Conservation (phyloP, 495 filamentous ascomycete genomes). For the Trichoderma orchidacearum region DNA sequence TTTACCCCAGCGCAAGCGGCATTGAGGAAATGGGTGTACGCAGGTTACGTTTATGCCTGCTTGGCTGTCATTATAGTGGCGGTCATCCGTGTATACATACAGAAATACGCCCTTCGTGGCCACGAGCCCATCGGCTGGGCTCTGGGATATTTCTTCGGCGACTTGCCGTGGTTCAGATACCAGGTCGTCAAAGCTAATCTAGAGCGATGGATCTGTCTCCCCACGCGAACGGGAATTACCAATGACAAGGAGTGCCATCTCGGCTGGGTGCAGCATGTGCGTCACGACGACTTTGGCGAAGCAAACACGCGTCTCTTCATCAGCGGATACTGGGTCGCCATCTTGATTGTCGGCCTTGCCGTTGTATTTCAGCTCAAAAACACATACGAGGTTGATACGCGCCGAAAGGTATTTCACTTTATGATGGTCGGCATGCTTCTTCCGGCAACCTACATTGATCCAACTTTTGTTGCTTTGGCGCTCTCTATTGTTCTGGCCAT, state of each 20-base stretch:
- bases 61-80: constrained; percentile 51
- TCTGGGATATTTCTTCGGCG: constrained; percentile 76
- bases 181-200: constrained; percentile 50
- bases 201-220: constrained; percentile 64
- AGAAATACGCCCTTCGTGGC: constrained; percentile 47
- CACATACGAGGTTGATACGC: constrained; percentile 76
- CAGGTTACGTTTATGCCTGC: constrained; percentile 57
- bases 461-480: constrained; percentile 65
- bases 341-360: constrained; percentile 56
- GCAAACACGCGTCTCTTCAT: constrained; percentile 76
- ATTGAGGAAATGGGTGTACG: constrained; percentile 70
- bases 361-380: constrained; percentile 60
- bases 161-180: constrained; percentile 53
- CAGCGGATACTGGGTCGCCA: constrained; percentile 52
- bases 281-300: constrained; percentile 45
- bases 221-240: constrained; percentile 27
- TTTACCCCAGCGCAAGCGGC: constrained; percentile 68
- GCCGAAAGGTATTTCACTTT: constrained; percentile 97
- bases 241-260: constrained; percentile 22
- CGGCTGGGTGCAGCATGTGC: constrained; percentile 46
- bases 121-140: constrained; percentile 88
- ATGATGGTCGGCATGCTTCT: constrained; percentile 96
- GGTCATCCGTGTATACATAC: constrained; percentile 57
- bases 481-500: constrained; percentile 59
- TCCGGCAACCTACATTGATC: constrained; percentile 74